These are phyloP conservation scores for Ogataea zsoltii DNA, from an alignment of 805 yeast genomes.

Conservation along the genomic window DNA sequence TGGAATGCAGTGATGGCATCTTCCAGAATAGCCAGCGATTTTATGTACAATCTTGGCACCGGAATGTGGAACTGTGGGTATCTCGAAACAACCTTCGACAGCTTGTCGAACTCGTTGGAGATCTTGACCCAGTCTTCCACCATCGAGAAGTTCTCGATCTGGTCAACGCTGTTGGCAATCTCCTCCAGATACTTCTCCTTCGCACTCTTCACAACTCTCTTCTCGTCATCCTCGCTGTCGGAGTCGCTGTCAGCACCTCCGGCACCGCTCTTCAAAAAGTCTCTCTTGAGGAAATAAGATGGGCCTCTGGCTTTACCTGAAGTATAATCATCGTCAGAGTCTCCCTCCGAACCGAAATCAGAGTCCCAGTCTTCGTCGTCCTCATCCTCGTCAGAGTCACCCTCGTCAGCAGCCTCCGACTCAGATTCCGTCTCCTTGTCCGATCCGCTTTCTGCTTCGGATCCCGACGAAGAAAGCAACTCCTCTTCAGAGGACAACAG, in stretches of 20 bases:
- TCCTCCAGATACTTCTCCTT: slow-evolving; percentile 92
- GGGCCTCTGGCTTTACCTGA: slow-evolving; percentile 46
- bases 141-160: slow-evolving; percentile 67
- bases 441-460: slow-evolving; percentile 29
- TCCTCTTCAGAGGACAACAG: slow-evolving; percentile 61
- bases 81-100: slow-evolving; percentile 64
- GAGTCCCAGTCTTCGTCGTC: slow-evolving; percentile 45
- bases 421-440: slow-evolving; percentile 20
- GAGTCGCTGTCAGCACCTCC: slow-evolving; percentile 40
- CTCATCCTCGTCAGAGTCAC: slow-evolving; percentile 42
- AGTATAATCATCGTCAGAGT: slow-evolving; percentile 33
- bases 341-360: slow-evolving; percentile 49
- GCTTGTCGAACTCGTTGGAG: slow-evolving; percentile 74
- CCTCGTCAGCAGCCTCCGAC: slow-evolving; percentile 34
- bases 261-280: slow-evolving; percentile 44
- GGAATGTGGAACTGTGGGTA: slow-evolving; percentile 75
- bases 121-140: slow-evolving; percentile 79
- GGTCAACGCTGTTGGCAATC: slow-evolving; percentile 63
- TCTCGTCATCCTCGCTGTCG: slow-evolving; percentile 59
- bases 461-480: slow-evolving; percentile 44
- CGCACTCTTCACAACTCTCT: slow-evolving; percentile 87
- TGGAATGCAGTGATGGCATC: slow-evolving; percentile 55
- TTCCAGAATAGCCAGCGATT: slow-evolving; percentile 70
- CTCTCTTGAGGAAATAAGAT: slow-evolving; percentile 54
- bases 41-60: slow-evolving; percentile 71